Base-by-base conservation (phyloP, 352 stramenopile species). In the Pythium oligandrum region DNA sequence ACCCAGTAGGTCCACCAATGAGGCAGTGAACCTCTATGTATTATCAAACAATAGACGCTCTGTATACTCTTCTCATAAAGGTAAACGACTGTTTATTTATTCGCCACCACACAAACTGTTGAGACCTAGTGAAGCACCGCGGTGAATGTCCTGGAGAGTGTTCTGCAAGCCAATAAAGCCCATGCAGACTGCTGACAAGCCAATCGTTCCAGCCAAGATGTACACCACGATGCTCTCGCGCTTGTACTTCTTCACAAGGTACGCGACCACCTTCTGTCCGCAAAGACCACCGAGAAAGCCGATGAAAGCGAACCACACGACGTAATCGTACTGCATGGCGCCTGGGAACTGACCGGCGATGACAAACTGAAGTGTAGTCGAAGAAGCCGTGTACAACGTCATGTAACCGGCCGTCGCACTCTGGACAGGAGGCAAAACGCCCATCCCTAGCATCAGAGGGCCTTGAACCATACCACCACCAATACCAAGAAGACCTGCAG, bases 381-480 rank as follows among this genome's bases (percentile, higher is more conserved):
- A 96, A 17, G 95, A 92, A n/a, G 92, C 95, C 6, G 83, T 94
- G 66, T 89, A 94, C 6, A 94, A 54, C 43, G 92, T 90, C 83
- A 94, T 94, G 63, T 87, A 94, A 55, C 94, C 96, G 37, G 91
- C 93, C 2, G 95, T 98, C 26, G 93, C 93, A 4, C 85, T 95
- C 34, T 96, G 86, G 45, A 94, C 79, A 4, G 71, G 63, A 1
- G 83, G 83, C 31, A 98, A 68, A 30, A 99, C 90, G 12, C 95
- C 96, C 88, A 99, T 98, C 35, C 98, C 90, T 1, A 99, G 83
- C 96, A 99, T 98, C 48, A 99, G 83, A 0, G 96, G 96, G 0
- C 96, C 95, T 57, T 98, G 98, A 31, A 99, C 93, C 72, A 99
- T 98, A 42, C 96, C 96, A 40, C 96, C 97, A 44, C 96, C 96